A percentile compares a stretch with the other conserved stretches of the same genome.
phyloP scores from a whole-genome alignment of 495 filamentous ascomycete genomes.

The Neurospora pannonica region DNA sequence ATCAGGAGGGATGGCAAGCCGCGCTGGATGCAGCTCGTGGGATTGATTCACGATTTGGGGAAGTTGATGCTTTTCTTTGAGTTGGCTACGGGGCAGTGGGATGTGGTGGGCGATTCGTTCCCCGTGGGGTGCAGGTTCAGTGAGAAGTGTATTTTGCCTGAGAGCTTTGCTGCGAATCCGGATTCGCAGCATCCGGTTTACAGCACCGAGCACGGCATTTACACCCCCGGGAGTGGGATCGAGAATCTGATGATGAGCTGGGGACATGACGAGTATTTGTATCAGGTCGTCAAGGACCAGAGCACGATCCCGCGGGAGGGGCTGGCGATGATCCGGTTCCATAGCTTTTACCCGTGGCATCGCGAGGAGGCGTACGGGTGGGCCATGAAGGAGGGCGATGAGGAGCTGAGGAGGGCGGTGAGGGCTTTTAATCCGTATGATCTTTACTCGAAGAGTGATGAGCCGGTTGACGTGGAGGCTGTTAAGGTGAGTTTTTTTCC shows the following conservation, averaged over 20 bases:
- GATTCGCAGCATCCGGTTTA: conserved; percentile 59
- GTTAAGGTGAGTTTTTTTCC: conserved; percentile 44
- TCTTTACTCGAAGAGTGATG: conserved; percentile 86
- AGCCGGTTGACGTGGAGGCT: conserved; percentile 60
- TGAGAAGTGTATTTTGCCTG: conserved; percentile 64
- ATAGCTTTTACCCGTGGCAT: conserved; percentile 90
- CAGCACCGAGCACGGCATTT: conserved; percentile 66
- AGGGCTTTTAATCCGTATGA: conserved; percentile 87
- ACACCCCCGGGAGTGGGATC: conserved; percentile 63
- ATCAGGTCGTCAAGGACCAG: conserved; percentile 73
- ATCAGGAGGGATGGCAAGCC: conserved; percentile 84
- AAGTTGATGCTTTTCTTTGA: conserved; percentile 76
- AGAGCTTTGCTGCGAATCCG: conserved; percentile 63
- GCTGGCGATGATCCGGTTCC: conserved; percentile 83
- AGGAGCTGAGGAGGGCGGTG: conserved; percentile 68
- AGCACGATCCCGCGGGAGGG: conserved; percentile 67
- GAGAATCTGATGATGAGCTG: conserved; percentile 82
- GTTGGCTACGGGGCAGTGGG: conserved; percentile 77
- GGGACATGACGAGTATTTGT: conserved; percentile 90
- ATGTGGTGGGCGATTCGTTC: conserved; percentile 87
- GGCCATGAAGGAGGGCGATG: conserved; percentile 75
- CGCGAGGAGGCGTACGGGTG: conserved; percentile 63
- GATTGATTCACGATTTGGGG: conserved; percentile 83
- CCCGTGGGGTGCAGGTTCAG: conserved; percentile 82
- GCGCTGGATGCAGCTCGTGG: conserved; percentile 83